Base-by-base conservation (phyloP, 2,329 filamentous ascomycete genomes). In the Thelonectria discophora region DNA sequence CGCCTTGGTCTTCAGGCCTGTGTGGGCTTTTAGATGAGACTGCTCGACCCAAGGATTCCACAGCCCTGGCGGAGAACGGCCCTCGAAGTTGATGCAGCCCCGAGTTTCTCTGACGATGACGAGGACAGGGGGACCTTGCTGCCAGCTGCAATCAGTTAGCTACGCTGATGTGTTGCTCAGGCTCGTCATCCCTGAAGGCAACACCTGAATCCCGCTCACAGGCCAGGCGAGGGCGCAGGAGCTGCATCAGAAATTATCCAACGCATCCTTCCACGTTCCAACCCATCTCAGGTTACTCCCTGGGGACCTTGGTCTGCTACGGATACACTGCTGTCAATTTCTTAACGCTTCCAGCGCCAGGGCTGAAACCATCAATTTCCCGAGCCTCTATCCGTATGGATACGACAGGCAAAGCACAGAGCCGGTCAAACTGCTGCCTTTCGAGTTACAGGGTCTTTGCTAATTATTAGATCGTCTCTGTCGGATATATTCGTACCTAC, bases 1-100 rank as follows among this genome's bases (percentile, higher is more conserved):
- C 53, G 50, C 58, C 61, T 69, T 66, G 62, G 67, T 55, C 46
- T 62, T 47, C 47, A 54, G 56, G 60, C 46, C 51, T 55, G 59
- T 55, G 59, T 58, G 62, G 55, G 43, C 54, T 64, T 46, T 54
- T 43, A 63, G 59, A 45, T 65, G 64, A 66, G 62, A 66, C 62
- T 56, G 52, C 46, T 39, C 30, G 45, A 37, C 39, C 54, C 45
- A 27, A 53, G 49, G 15, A 57, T 24, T 39, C 57, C 45, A 45
- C 52, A 39, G 47, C 27, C 27, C 34, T 42, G 52, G 24, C 43
- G 42, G 54, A 53, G 49, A 49, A 53, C 24, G 42, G 45, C 55
- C 48, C 40, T 45, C n/a, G 42, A 47, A 49, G 34, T 37, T 48
- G 53, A 39, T 45, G 56, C 49, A 56, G 55, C 64, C 56, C 46